phyloP scores from a whole-genome alignment of 257 asterid genomes.

The Lithospermum erythrorhizon region DNA sequence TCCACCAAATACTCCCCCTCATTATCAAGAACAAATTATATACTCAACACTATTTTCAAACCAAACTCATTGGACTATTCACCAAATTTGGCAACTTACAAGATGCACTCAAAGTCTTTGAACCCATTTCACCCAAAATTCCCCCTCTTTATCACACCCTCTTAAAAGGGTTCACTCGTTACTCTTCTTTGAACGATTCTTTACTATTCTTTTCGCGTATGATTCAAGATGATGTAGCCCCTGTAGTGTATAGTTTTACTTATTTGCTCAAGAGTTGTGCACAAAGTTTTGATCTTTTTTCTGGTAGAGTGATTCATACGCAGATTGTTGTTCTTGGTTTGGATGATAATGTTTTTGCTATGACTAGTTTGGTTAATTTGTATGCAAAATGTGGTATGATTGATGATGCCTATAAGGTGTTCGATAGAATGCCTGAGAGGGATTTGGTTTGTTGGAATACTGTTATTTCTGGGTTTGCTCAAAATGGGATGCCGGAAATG shows the following conservation, averaged over 20 bases:
- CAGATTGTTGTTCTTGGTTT: slow-evolving; percentile 58
- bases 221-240: slow-evolving; percentile 48
- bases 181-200: slow-evolving; percentile 31
- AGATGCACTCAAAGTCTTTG: slow-evolving; percentile 66
- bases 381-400: slow-evolving; percentile 64
- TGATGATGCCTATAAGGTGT: slow-evolving; percentile 65
- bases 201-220: slow-evolving; percentile 45
- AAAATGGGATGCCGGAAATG: slow-evolving; percentile 56
- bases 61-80: slow-evolving; percentile 78
- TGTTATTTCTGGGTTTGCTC: slow-evolving; percentile 55
- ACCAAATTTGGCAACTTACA: slow-evolving; percentile 55
- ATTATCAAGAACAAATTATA: slow-evolving; percentile 59
- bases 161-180: slow-evolving; percentile 53
- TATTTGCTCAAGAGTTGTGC: slow-evolving; percentile 56
- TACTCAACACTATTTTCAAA: slow-evolving; percentile 58
- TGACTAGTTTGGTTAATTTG: slow-evolving; percentile 55
- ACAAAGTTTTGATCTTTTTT: too few species aligned
- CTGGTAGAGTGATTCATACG: too few species aligned
- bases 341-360: slow-evolving; percentile 35
- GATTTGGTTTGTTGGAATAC: slow-evolving; percentile 89
- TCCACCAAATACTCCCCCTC: slow-evolving; percentile 71
- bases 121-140: too few species aligned
- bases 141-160: too few species aligned
- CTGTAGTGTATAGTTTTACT: slow-evolving; percentile 49
- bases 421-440: slow-evolving; percentile 72